A percentile compares a stretch with the other conserved stretches of the same genome.
Evolutionary conservation across 257 asterid species (phyloP).

Genomic region (Plectranthus barbatus): DNA sequence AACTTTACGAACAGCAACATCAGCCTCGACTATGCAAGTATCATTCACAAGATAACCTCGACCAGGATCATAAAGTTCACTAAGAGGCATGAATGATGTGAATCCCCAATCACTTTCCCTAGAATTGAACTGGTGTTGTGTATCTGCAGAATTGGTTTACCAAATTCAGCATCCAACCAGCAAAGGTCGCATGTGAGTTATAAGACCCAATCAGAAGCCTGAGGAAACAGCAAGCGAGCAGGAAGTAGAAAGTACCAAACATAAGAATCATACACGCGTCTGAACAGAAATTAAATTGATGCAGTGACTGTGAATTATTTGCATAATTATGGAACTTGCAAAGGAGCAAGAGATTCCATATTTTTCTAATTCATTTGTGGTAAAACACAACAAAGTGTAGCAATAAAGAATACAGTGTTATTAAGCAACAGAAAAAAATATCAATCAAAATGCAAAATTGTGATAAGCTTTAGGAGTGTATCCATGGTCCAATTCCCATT

Average conservation of each 20-base stretch:
- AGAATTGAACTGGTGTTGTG: slow-evolving; percentile 60
- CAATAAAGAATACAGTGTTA: not conserved
- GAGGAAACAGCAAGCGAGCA: slow-evolving; percentile 1
- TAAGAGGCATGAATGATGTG: slow-evolving; percentile 68
- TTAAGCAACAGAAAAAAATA: not conserved
- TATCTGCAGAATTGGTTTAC: slow-evolving; percentile 36
- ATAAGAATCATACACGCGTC: not conserved
- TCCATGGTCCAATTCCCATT: not conserved
- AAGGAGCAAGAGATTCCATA: not conserved
- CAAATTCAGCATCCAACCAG: slow-evolving; percentile 15
- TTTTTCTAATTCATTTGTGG: not conserved
- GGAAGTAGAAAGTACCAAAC: slow-evolving; percentile 5
- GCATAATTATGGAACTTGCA: not conserved
- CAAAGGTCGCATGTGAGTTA: slow-evolving; percentile 11
- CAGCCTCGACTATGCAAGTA: slow-evolving; percentile 55
- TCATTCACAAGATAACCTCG: slow-evolving; percentile 59
- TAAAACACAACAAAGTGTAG: not conserved
- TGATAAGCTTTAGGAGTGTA: not conserved
- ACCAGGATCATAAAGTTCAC: slow-evolving; percentile 51
- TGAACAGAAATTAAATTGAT: not conserved
- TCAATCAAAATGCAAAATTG: not conserved
- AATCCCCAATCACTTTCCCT: slow-evolving; percentile 75
- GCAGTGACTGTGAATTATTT: not conserved
- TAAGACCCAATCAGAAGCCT: slow-evolving; percentile 15
- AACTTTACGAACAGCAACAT: slow-evolving; percentile 55